These are phyloP conservation scores for Venturia aucupariae DNA, from an alignment of 2,329 filamentous ascomycete species.

Conservation along the genomic window DNA sequence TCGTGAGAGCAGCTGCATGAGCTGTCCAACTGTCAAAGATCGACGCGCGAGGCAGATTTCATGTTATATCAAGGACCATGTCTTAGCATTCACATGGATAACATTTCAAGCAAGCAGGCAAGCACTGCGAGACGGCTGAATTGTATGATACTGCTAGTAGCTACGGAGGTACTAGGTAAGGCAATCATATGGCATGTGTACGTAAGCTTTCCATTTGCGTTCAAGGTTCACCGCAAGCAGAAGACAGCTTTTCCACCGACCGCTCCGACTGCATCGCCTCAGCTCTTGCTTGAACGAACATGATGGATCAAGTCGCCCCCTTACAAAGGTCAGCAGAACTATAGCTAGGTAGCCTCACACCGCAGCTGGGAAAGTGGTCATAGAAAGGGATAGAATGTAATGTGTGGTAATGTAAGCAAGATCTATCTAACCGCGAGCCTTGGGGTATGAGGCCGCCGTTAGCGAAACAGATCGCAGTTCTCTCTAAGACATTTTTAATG, in stretches of 20 bases:
- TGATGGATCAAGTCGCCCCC: not conserved
- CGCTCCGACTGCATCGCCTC: not conserved
- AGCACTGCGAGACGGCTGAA: not conserved
- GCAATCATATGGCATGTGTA: not conserved
- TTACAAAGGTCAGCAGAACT: not conserved
- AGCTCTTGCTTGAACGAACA: not conserved
- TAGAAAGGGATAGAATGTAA: not conserved
- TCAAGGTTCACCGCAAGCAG: not conserved
- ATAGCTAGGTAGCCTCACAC: too few relatives aligned
- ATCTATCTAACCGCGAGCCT: conserved; percentile 96
- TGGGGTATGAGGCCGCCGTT: conserved; percentile 77
- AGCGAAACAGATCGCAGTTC: conserved; percentile 87
- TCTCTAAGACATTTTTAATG: conserved; percentile 89
- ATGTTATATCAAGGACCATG: not conserved
- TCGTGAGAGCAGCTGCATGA: not conserved
- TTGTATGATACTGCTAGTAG: not conserved
- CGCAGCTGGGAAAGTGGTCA: not conserved
- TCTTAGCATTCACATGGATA: not conserved
- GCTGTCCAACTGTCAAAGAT: not conserved
- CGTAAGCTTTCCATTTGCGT: not conserved
- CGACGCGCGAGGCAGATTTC: not conserved
- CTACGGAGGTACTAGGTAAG: too few relatives aligned
- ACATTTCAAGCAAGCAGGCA: not conserved
- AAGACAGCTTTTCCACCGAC: not conserved
- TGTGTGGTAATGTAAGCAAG: conserved; percentile 62